Base-by-base conservation (phyloP, 495 filamentous ascomycete genomes). In the Rusavskia elegans region DNA sequence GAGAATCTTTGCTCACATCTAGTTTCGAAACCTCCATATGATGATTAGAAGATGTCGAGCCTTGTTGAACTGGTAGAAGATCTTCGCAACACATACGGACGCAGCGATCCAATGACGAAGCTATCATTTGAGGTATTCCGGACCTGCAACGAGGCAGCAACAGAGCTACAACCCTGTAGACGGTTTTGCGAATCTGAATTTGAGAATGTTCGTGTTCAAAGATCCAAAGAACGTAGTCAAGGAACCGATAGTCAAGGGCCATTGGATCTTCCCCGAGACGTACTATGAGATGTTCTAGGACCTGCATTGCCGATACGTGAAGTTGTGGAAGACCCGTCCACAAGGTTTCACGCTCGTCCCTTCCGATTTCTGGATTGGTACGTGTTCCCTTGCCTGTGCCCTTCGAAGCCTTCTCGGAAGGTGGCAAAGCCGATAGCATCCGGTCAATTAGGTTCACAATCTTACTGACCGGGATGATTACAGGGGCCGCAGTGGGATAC, bases 341-440 rank as follows among this genome's bases (percentile, higher is more conserved):
- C 11, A 95, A 69, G 41, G 74, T 72, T 55, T 90, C 85, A 54
- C 82, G 78, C 64, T 95, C 89, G 44, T 87, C 85, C 45, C 81
- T 77, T 36, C 79, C 69, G 55, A 93, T 79, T 59, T 84, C 79
- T 20, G 75, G 68, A 51, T 86, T 87, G 49, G 78, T 65, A 38
- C 73, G 70, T 13, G 74, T 51, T 50, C 60, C 54, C 58, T 56
- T 65, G 32, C 71, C 60, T 42, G 60, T 59, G 29, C 44, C 35
- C 41, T 64, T 17, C 10, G 41, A 23, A 1, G n/a, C 64, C 3
- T 64, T 68, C 30, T 56, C 61, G 13, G 67, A 59, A 14, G 70
- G 82, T 0, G 77, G 70, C 20, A 73, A 76, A 20, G 88, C 67
- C 36, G 82, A 82, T 23, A 85, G 77, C 36, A 94, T 64, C 49